These are phyloP conservation scores for Brassica juncea DNA, from an alignment of 345 rosid species.

Conservation along the genomic window DNA sequence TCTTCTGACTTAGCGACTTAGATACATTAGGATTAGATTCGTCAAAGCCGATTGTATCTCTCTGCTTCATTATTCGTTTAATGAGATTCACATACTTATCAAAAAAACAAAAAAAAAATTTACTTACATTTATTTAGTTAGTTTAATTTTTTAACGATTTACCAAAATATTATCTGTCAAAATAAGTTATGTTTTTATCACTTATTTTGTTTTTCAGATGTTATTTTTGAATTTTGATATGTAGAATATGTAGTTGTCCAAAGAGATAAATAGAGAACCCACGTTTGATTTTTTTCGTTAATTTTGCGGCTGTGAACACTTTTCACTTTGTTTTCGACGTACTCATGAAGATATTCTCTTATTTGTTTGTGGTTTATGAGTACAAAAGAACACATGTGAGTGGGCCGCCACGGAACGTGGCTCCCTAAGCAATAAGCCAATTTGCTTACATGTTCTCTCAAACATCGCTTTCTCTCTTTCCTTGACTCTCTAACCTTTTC, in stretches of 20 bases:
- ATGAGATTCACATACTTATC: no score
- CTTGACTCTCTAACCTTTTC: neutral
- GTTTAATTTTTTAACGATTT: neutral
- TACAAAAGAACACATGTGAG: neutral
- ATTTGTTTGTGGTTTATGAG: neutral
- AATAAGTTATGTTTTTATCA: neutral
- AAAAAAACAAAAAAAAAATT: no score
- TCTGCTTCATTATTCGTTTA: no score
- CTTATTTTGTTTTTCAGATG: neutral
- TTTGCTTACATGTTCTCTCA: neutral
- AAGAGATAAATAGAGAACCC: neutral
- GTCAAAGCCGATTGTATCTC: no score
- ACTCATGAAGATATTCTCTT: neutral
- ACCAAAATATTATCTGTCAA: neutral
- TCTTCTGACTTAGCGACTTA: no score
- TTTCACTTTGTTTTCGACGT: neutral
- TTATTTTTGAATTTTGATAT: neutral
- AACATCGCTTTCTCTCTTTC: neutral
- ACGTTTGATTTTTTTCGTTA: neutral
- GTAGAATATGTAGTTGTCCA: neutral
- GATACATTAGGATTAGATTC: no score
- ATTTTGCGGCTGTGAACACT: neutral
- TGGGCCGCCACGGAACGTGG: neutral
- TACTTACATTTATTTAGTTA: neutral
- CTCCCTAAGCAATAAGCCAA: neutral